Base-by-base conservation (phyloP, 768 basidiomycete species). In the Tricholoma matsutake region DNA sequence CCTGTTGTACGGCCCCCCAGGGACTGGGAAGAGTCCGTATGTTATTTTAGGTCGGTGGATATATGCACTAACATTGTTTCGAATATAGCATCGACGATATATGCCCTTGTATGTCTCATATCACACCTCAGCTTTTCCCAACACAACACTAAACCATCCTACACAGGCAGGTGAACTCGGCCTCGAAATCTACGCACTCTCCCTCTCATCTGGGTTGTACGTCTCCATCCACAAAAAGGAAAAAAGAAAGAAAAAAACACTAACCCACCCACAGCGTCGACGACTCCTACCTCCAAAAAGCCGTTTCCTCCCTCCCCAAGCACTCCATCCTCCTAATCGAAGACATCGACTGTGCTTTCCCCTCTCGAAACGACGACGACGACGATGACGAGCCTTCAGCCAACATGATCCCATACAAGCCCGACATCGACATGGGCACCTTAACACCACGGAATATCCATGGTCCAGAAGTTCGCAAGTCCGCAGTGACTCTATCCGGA, bases 141-240 rank as follows among this genome's bases (percentile, higher is more conserved):
- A 6, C 35, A 53, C 54, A 6, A 9, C 31, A 28, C 29, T 57
- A 45, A 63, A 56, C 61, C 32, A 60, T 22, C 51, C 18, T n/a
- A 3, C 4, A 32, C 45, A 78, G 77, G 80, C 81, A 6, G 81
- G 82, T 6, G 91, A 91, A 69, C 78, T 96, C 9, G 84, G 86
- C 4, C 79, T 96, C n/a, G 92, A 95, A 72, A 93, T 96, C 58
- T 95, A 92, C 67, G 75, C 82, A 1, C 66, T 87, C 13, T 83
- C 83, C 0, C 72, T 86, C 0, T 77, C 83, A 0, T 78, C 82
- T 16, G 69, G 73, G 49, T 78, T 78, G 83, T 85, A 67, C 41
- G 80, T 52, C 47, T 37, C 43, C 22, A 39, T n/a, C 22, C 8
- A n/a, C n/a, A n/a, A n/a, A n/a, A n/a, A n/a, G n/a, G n/a, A n/a